Evolutionary conservation across 2,329 filamentous ascomycete genomes (phyloP), one percentile per base, ranked within the genome.

Genomic region (Raffaelea arxii): DNA sequence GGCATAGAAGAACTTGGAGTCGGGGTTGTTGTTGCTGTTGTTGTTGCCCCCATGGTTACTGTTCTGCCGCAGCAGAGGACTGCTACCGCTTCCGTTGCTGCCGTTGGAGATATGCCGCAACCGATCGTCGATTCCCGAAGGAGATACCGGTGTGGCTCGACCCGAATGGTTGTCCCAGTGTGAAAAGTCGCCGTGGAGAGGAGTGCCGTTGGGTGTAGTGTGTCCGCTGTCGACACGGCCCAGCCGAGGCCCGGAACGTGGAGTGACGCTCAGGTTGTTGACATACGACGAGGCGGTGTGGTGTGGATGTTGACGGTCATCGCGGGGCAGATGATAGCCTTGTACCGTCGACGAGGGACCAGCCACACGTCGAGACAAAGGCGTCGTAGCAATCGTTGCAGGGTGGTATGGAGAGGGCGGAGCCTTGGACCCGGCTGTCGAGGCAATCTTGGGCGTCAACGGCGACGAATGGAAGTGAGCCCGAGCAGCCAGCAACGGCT

Each of bases 1-100:
- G 24, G 90, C 92, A 61, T 94, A 90, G 62, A 98, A 96, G 73
- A 97, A 97, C 67, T 88, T 91, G 45, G 82, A 66, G 44, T 77
- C 74, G 19, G 58, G 36, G 30, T 46, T 48, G 21, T 37, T 19
- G 30, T 24, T 36, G 21, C 3, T 14, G 18, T 4, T 11, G 36
- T 4, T 22, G 4, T 25, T 4, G 27, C 24, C n/a, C n/a, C n/a
- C n/a, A n/a, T n/a, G n/a, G n/a, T n/a, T n/a, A n/a, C n/a, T 32
- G 41, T 18, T 18, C n/a, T 30, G 27, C 27, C 27, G 9, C 32
- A 18, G 19, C 14, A 36, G 32, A 12, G 32, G 32, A n/a, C 32
- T 36, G 32, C 7, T 18, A n/a, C n/a, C n/a, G n/a, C n/a, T n/a
- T n/a, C n/a, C n/a, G n/a, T n/a, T n/a, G n/a, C 32, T 36, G 14